Evolutionary conservation across 2,329 filamentous ascomycete genomes (phyloP).

Genomic region (Aspergillus oerlinghausenensis): DNA sequence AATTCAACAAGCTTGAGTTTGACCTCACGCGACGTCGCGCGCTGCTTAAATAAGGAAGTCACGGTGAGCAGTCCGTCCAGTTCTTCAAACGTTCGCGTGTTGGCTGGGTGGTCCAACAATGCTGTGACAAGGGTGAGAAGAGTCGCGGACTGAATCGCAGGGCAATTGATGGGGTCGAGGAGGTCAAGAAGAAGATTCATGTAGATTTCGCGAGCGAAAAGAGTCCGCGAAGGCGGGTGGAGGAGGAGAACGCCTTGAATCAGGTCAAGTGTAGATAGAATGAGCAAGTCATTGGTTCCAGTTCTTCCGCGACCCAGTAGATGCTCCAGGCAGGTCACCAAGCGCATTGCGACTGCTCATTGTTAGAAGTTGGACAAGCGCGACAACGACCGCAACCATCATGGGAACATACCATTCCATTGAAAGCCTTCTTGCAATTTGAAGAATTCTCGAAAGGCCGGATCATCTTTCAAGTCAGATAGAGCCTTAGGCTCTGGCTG

Average conservation of each 20-base stretch:
- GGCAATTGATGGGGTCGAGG: conserved; percentile 86
- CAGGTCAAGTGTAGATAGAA: conserved; percentile 80
- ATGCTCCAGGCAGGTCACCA: conserved; percentile 80
- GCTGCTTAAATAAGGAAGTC: conserved; percentile 87
- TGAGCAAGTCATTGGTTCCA: conserved; percentile 80
- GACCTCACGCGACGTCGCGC: conserved; percentile 78
- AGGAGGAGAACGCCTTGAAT: conserved; percentile 84
- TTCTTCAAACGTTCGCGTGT: conserved; percentile 86
- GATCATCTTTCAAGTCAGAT: conserved; percentile 69
- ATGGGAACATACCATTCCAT: conserved; percentile 66
- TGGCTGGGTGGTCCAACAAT: conserved; percentile 77
- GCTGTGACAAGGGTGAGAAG: conserved; percentile 86
- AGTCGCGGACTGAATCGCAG: conserved; percentile 84
- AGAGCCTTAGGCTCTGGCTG: conserved; percentile 58
- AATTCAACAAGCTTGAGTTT: conserved; percentile 97
- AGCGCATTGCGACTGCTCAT: conserved; percentile 65
- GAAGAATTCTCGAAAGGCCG: conserved; percentile 92
- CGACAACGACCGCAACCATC: not conserved
- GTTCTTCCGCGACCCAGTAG: conserved; percentile 77
- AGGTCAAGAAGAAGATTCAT: conserved; percentile 97
- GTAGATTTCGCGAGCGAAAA: conserved; percentile 84
- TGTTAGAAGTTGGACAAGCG: conserved; percentile 1
- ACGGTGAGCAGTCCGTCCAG: conserved; percentile 89
- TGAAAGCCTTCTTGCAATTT: conserved; percentile 95
- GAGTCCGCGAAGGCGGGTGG: conserved; percentile 79